Percentiles rank a stretch among this genome's conserved stretches.
These are phyloP conservation scores for Ophiocordyceps camponoti-leonardi DNA, from an alignment of 2,329 filamentous ascomycete species.

Conservation along the genomic window DNA sequence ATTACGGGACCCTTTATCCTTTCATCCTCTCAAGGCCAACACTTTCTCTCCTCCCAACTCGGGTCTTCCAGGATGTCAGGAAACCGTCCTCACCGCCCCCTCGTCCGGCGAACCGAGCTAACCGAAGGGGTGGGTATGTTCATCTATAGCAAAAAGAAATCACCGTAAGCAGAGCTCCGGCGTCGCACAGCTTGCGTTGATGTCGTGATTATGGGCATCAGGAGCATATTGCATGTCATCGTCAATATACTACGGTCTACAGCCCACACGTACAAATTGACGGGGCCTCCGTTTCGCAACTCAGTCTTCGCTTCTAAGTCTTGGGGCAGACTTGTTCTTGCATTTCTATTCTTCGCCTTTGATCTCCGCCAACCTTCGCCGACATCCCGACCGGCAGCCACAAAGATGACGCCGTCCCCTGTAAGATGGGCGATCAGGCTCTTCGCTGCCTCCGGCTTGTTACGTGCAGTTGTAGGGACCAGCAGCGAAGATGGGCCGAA, in stretches of 20 bases:
- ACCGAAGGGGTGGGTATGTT: no score
- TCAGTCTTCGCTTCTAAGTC: no score
- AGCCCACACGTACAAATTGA: background rate
- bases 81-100: no score
- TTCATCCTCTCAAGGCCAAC: no score
- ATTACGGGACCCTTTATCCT: no score
- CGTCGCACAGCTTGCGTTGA: background rate
- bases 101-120: background rate
- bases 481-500: background rate
- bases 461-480: background rate
- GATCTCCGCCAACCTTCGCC: background rate
- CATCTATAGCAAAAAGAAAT: background rate
- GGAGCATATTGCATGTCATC: no score
- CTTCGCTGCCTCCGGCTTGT: background rate
- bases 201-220: background rate
- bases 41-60: no score
- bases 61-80: no score
- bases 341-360: background rate
- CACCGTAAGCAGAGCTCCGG: background rate
- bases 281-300: background rate
- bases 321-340: background rate
- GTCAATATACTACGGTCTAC: background rate
- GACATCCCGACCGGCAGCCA: background rate
- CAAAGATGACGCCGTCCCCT: background rate
- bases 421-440: background rate